Evolutionary conservation across 2,329 filamentous ascomycete species (phyloP), one percentile per base, ranked within the genome.

Genomic region (Xylariaceae sp.): DNA sequence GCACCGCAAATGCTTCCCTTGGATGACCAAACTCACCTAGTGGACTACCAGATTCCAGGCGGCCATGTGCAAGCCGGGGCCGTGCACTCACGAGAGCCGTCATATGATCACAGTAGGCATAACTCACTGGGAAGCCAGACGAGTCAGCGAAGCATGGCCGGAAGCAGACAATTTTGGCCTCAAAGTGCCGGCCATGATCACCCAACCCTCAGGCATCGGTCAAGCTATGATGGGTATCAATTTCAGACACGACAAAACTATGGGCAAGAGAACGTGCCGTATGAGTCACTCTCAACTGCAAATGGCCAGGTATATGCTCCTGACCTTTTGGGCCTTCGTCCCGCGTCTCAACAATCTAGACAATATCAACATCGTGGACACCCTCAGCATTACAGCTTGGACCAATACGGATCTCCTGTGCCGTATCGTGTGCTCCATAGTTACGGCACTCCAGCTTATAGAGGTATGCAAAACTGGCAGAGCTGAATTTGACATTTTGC

Each of bases 371-470:
- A 62, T 41, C 71, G 70, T 3, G 61, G 62, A n/a, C 74, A 76
- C 51, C 51, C 64, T 49, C 69, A 73, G 26, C 72, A 73, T 57
- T 67, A 69, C 40, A 76, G 73, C 58, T 62, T 67, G 41, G 71
- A 69, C 37, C 65, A 66, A 19, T 54, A 65, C 46, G 64, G 57
- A 29, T 64, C 58, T 4, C 61, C 68, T 32, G 65, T 67, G 9
- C 78, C 76, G 6, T 82, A 77, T 56, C 76, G 79, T 1, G 71
- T 82, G 8, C 68, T 82, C 6, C 80, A 83, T 67, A 82, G 79
- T 67, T 81, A 83, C 61, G 80, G 81, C 63, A 80, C 80, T 3
- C 79, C 80, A 4, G 78, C 80, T 4, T 83, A 83, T 61, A 73
- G 73, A 31, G 73, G 77, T 37, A 74, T 71, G 2, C 80, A 79